A percentile compares a stretch with the other conserved stretches of the same genome.
These are phyloP conservation scores for Oryza meyeriana DNA, from an alignment of 176 grass and related monocot species.

Conservation along the genomic window DNA sequence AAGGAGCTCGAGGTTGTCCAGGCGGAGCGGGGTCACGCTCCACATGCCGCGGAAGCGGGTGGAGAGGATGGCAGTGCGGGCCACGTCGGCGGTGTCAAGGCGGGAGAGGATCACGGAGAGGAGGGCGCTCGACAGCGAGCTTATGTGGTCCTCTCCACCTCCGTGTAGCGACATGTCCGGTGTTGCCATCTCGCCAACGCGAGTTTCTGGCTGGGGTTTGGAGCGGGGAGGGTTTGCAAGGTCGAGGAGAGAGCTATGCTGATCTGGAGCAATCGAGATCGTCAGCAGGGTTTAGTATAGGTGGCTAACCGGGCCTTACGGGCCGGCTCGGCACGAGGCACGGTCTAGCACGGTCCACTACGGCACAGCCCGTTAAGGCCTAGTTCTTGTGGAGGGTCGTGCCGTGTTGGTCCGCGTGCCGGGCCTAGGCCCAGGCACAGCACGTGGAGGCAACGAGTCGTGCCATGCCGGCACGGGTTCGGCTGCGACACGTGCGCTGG, in stretches of 20 bases:
- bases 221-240: neutral
- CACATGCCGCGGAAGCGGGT: conserved; percentile 27
- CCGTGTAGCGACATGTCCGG: neutral
- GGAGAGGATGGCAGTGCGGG: conserved; percentile 22
- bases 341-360: too few relatives aligned
- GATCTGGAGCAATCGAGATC: too few relatives aligned
- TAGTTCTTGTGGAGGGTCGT: too few relatives aligned
- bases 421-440: too few relatives aligned
- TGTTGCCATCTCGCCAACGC: conserved; percentile 18
- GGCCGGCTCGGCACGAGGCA: too few relatives aligned
- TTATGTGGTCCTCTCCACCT: conserved; percentile 24
- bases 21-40: conserved; percentile 31
- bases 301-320: too few relatives aligned
- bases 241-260: neutral
- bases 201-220: neutral
- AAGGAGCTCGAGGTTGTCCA: conserved; percentile 27
- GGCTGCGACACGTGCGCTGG: too few relatives aligned
- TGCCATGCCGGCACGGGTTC: too few relatives aligned
- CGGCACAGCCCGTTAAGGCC: too few relatives aligned
- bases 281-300: too few relatives aligned
- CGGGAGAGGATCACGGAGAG: conserved; percentile 36
- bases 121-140: conserved; percentile 17
- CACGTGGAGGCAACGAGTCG: too few relatives aligned
- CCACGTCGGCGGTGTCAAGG: conserved; percentile 22
- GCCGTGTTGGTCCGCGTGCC: too few relatives aligned